Evolutionary conservation across 345 rosid species (phyloP).

Genomic region (Arabidopsis arenosa): DNA sequence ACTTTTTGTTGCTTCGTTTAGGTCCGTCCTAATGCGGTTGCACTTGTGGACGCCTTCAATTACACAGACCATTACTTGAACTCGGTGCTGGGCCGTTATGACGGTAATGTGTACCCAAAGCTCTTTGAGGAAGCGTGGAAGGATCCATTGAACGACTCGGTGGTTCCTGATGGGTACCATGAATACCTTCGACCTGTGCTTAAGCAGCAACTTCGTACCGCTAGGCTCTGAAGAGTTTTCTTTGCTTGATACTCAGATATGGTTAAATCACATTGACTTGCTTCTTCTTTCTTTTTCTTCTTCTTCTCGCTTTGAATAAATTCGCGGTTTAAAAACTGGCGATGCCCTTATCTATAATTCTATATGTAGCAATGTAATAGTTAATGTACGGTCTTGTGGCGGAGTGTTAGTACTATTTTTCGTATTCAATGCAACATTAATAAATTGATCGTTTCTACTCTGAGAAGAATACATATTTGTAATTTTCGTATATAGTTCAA

Average conservation of each 20-base stretch:
- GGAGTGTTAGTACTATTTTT: neutral
- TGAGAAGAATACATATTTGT: neutral
- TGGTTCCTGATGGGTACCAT: constrained; percentile 93
- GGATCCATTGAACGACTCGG: constrained; percentile 90
- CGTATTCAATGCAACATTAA: neutral
- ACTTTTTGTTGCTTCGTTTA: constrained; percentile 29
- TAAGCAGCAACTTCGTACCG: constrained; percentile 82
- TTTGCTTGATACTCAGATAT: neutral
- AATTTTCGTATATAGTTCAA: neutral
- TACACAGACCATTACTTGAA: constrained; percentile 89
- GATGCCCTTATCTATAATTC: constrained; percentile 19
- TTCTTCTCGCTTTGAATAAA: constrained; percentile 25
- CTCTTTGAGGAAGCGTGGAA: constrained; percentile 93
- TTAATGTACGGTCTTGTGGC: neutral
- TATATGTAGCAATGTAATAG: constrained; percentile 32
- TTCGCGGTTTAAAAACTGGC: constrained; percentile 17
- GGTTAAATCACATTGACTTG: constrained; percentile 21
- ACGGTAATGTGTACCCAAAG: constrained; percentile 89
- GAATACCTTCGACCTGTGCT: constrained; percentile 82
- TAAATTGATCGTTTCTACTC: constrained; percentile 12
- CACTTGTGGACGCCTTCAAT: constrained; percentile 88
- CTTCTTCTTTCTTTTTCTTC: constrained; percentile 14
- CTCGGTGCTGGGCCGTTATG: constrained; percentile 84
- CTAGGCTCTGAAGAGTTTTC: constrained; percentile 65
- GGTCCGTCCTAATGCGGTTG: constrained; percentile 95